A percentile compares a stretch with the other conserved stretches of the same genome.
Conservation (phyloP, 768 basidiomycete species). For the Naematelia encephala region DNA sequence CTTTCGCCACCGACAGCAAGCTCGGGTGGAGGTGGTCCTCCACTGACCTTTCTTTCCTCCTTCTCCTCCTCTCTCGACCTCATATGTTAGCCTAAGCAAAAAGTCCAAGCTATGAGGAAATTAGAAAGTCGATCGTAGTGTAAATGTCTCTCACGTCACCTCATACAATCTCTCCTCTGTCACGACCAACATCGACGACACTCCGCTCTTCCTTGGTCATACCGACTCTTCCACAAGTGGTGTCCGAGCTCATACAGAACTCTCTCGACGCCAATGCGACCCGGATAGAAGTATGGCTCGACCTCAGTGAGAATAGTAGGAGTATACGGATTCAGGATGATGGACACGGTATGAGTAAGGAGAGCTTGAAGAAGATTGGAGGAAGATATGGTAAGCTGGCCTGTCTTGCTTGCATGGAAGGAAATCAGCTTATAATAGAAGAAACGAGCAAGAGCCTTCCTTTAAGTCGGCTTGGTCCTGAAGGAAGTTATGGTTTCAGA, state of each 20-base stretch:
- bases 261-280: slow-evolving; percentile 74
- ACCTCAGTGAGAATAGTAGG: slow-evolving; percentile 65
- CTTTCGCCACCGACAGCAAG: not conserved
- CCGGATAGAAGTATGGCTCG: slow-evolving; percentile 67
- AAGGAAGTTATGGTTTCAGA: slow-evolving; percentile 69
- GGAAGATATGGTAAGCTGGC: slow-evolving; percentile 66
- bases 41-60: not conserved
- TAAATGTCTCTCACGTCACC: not conserved
- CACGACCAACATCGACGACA: slow-evolving; percentile 61
- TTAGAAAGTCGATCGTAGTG: not conserved
- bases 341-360: slow-evolving; percentile 69
- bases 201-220: slow-evolving; percentile 81
- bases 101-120: not conserved
- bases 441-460: slow-evolving; percentile 14
- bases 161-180: slow-evolving; percentile 53
- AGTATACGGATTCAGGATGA: slow-evolving; percentile 81
- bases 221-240: slow-evolving; percentile 72
- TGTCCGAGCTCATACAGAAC: slow-evolving; percentile 86
- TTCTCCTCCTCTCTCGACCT: not conserved
- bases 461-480: not conserved
- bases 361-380: slow-evolving; percentile 59
- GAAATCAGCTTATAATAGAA: not conserved
- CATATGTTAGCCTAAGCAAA: too few relatives aligned
- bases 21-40: not conserved
- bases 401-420: not conserved